Percentiles rank a stretch among this genome's conserved stretches.
phyloP scores from a whole-genome alignment of 441 rosid species.

The Dalechampia spathulata region DNA sequence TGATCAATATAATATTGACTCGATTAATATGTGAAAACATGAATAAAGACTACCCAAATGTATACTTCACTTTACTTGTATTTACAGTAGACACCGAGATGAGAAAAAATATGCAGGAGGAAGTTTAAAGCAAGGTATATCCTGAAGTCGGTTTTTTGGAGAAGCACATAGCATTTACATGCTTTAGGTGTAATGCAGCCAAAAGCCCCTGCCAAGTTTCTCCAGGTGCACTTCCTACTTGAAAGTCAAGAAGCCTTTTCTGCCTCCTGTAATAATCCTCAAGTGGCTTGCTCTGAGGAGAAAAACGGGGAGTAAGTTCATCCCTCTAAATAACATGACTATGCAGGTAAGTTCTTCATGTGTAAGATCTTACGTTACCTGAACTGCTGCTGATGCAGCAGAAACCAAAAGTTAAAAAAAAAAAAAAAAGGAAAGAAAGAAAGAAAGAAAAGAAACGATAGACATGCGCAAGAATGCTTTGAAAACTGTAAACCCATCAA shows the following conservation, averaged over 20 bases:
- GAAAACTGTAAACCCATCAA: neutral
- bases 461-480: neutral
- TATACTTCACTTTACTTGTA: neutral
- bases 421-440: neutral
- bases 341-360: too few species aligned
- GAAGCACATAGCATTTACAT: conserved; percentile 17
- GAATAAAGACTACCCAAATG: too few species aligned
- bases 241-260: conserved; percentile 40
- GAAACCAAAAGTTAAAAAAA: neutral
- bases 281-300: conserved; percentile 32
- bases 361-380: too few species aligned
- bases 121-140: conserved; percentile 2
- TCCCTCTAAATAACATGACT: too few species aligned
- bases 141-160: conserved; percentile 10
- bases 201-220: conserved; percentile 48
- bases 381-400: too few species aligned
- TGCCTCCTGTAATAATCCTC: conserved; percentile 45
- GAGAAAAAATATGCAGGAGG: neutral
- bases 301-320: neutral
- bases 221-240: conserved; percentile 28
- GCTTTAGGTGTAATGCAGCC: conserved; percentile 36
- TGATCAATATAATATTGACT: too few species aligned
- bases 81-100: neutral
- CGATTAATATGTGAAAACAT: too few species aligned
- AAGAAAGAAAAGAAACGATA: too few species aligned